Base-by-base conservation (phyloP, 768 basidiomycete genomes). In the Gyrodon lividus region DNA sequence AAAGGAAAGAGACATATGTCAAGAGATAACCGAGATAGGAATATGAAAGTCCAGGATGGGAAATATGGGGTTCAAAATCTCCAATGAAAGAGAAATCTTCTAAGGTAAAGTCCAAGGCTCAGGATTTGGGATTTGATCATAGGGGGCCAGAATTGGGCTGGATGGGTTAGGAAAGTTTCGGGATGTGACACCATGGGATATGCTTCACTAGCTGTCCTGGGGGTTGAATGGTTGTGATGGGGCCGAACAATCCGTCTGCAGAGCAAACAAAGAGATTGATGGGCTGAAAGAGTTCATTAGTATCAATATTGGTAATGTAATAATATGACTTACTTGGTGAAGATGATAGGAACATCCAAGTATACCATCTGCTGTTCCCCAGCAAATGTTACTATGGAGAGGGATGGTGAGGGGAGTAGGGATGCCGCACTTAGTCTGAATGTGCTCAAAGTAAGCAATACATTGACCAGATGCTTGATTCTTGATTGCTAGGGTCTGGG, bases 401-500 rank as follows among this genome's bases (percentile, higher is more conserved):
- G 54, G 60, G 17, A 69, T 61, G 22, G 53, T 57, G 23, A 66
- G 50, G 2, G 62, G 46, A 2, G 10, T 51, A 6, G 37, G 17
- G 13, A 63, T 47, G 3, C 55, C 45, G 14, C 54, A 55, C 20
- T 65, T 17, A 0, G 26, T 20, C 46, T 68, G 66, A 17, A 63
- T 14, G 3, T 46, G 50, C 17, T 66, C 35, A 30, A 69, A 69
- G 19, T 55, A 54, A 20, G 62, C 44, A 9, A 64, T 66, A 1
- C 50, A 33, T 35, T 68, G 65, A 2, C 61, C 52, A 10, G 57
- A 66, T 0, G 16, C 9, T 54, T 64, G 47, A 46, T 68, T 66
- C 59, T 71, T 72, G 58, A 71, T 59, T 1, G 63, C 2, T 70
- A 49, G 30, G 0, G 65, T 72, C 0, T 56, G 48, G 2, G 72